A percentile compares a stretch with the other conserved stretches of the same genome.
These are phyloP conservation scores for Closterium sp. DNA, from an alignment of 139 green algal genomes.

Conservation along the genomic window DNA sequence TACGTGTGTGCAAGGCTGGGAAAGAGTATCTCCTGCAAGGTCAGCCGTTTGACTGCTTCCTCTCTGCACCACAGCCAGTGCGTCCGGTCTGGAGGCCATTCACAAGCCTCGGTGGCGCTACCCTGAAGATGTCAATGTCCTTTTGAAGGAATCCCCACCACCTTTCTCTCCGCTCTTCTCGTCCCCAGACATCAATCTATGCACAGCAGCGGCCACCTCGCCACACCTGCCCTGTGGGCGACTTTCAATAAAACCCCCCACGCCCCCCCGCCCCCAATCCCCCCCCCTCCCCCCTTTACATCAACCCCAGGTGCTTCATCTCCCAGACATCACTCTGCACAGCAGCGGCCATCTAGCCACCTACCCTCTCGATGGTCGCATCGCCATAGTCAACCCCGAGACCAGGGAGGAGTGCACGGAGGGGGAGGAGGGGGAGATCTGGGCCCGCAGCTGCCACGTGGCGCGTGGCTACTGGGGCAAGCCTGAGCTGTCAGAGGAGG, in stretches of 20 bases:
- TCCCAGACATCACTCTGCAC: not conserved
- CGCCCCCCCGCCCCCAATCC: too few relatives aligned
- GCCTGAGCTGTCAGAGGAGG: conserved; percentile 22
- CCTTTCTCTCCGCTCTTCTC: too few relatives aligned
- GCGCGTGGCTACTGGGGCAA: conserved; percentile 38
- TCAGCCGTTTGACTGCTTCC: not conserved
- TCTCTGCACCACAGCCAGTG: too few relatives aligned
- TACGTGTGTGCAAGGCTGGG: not conserved
- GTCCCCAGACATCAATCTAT: too few relatives aligned
- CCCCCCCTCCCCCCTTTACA: not conserved
- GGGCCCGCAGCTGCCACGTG: conserved; percentile 2
- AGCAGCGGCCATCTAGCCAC: conserved; percentile 25
- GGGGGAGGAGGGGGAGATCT: conserved; percentile 41
- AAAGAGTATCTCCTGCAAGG: too few relatives aligned
- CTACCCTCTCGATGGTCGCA: not conserved
- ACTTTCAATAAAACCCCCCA: too few relatives aligned
- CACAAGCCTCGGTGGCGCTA: too few relatives aligned
- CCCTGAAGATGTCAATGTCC: too few relatives aligned
- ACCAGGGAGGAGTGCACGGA: not conserved
- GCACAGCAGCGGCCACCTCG: too few relatives aligned
- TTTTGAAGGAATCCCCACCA: too few relatives aligned
- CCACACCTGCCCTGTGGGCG: too few relatives aligned
- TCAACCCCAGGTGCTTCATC: not conserved
- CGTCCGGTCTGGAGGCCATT: too few relatives aligned
- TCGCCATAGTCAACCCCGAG: conserved; percentile 36